Percentiles rank a stretch among this genome's conserved stretches.
These are phyloP conservation scores for Gonapodya prolifera DNA, from an alignment of 192 early-diverging fungal species.

Conservation along the genomic window DNA sequence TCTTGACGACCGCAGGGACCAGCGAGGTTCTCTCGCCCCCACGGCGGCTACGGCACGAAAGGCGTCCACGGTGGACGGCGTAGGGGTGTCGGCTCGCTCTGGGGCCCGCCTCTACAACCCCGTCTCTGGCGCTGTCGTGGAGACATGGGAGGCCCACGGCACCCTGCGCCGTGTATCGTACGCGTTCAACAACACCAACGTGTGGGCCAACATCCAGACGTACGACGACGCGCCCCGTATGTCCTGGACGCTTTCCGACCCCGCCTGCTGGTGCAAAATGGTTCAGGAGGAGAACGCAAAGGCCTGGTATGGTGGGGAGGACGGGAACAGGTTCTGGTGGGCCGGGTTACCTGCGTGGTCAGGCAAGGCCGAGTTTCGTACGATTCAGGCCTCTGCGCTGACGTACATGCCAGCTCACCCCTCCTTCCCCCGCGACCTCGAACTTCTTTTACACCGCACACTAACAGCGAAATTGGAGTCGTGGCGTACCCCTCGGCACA, in stretches of 20 bases:
- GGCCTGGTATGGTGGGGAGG: background rate
- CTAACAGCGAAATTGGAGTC: conserved; percentile 27
- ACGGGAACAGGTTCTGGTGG: background rate
- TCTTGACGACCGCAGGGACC: background rate
- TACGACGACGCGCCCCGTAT: conserved; percentile 23
- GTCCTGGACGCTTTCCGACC: conserved; percentile 19
- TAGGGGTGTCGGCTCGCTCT: background rate
- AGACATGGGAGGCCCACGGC: conserved; percentile 19
- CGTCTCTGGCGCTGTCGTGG: conserved; percentile 20
- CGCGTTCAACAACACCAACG: conserved; percentile 35
- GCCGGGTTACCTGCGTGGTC: background rate
- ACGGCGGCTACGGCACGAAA: background rate
- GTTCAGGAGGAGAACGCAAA: conserved; percentile 3
- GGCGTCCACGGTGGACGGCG: background rate
- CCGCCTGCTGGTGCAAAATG: conserved; percentile 22
- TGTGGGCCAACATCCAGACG: conserved; percentile 38
- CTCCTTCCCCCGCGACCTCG: conserved; percentile 22
- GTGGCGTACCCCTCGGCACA: conserved; percentile 22
- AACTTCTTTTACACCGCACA: conserved; percentile 22
- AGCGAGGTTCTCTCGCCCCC: background rate
- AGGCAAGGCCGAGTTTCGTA: background rate
- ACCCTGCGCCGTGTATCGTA: conserved; percentile 28
- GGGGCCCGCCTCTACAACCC: conserved; percentile 16
- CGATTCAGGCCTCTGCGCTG: conserved; percentile 19
- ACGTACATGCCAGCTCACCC: conserved; percentile 15